These are phyloP conservation scores for Lachnellula hyalina DNA, from an alignment of 2,329 filamentous ascomycete species.

Conservation along the genomic window DNA sequence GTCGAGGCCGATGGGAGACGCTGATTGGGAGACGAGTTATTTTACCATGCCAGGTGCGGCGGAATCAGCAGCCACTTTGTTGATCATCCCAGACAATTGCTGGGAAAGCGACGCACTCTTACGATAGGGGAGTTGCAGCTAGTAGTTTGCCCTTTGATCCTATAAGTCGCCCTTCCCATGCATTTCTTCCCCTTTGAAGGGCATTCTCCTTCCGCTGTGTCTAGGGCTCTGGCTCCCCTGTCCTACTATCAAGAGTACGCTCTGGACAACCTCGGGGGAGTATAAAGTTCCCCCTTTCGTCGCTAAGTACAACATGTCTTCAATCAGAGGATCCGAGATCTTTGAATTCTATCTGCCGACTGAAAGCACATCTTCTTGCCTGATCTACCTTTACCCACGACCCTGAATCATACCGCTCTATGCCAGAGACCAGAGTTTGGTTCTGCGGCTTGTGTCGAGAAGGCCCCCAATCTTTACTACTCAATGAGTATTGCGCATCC, in stretches of 20 bases:
- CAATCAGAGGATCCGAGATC: neutral
- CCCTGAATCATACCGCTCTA: neutral
- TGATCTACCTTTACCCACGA: neutral
- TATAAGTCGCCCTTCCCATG: neutral
- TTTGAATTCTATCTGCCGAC: neutral
- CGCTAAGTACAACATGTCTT: neutral
- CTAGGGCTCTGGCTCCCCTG: neutral
- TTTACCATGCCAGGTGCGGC: neutral
- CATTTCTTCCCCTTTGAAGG: neutral
- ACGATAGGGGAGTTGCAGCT: neutral
- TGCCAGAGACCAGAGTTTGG: neutral
- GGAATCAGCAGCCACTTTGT: neutral
- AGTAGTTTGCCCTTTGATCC: neutral
- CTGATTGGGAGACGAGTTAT: neutral
- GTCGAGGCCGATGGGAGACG: neutral
- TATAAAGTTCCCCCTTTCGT: neutral
- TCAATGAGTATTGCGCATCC: neutral
- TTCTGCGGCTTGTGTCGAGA: neutral
- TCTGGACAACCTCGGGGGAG: neutral
- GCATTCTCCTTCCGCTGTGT: neutral
- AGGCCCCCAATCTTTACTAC: neutral
- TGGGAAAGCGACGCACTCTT: neutral
- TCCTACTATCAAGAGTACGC: neutral
- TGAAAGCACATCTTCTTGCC: neutral
- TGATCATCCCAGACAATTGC: neutral